A percentile compares a stretch with the other conserved stretches of the same genome.
Evolutionary conservation across 2,329 filamentous ascomycete species (phyloP).

Genomic region (Penicillium digitatum): DNA sequence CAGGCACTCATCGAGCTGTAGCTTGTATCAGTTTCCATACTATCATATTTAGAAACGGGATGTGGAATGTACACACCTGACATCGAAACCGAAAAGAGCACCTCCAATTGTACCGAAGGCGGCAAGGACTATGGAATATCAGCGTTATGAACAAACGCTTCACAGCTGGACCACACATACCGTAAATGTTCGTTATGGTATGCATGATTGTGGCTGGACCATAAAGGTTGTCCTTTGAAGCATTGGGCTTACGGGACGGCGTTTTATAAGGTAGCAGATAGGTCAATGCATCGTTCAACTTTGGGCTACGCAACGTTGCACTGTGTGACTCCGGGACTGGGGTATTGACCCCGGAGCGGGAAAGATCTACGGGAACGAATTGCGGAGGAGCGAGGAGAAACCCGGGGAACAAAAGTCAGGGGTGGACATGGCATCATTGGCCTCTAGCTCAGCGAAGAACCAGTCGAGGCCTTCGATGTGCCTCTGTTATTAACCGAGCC

Average conservation of each 20-base stretch:
- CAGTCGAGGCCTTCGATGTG: constrained; percentile 13
- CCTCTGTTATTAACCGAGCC: constrained; percentile 18
- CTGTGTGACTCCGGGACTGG: constrained; percentile 10
- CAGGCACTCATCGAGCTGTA: constrained; percentile 41
- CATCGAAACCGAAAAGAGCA: constrained; percentile 57
- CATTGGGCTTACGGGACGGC: neutral
- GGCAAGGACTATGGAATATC: constrained; percentile 43
- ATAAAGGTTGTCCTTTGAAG: neutral
- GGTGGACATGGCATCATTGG: constrained; percentile 18
- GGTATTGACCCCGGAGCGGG: constrained; percentile 4
- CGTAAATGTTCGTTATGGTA: constrained; percentile 50
- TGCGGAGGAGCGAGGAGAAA: constrained; percentile 19
- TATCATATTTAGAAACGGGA: constrained; percentile 29
- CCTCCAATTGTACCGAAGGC: constrained; percentile 56
- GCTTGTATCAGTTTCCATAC: constrained; percentile 5
- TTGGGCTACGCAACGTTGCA: constrained; percentile 1
- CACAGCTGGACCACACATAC: constrained; percentile 6
- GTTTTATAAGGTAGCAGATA: constrained; percentile 15
- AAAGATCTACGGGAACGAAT: constrained; percentile 16
- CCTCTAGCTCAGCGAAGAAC: neutral
- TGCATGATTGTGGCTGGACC: constrained; percentile 19
- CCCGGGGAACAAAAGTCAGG: constrained; percentile 16
- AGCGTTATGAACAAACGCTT: neutral
- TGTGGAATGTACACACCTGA: constrained; percentile 48
- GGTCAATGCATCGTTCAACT: constrained; percentile 10